phyloP scores from a whole-genome alignment of 1,284 basidiomycete genomes.

The Heterobasidion irregulare region DNA sequence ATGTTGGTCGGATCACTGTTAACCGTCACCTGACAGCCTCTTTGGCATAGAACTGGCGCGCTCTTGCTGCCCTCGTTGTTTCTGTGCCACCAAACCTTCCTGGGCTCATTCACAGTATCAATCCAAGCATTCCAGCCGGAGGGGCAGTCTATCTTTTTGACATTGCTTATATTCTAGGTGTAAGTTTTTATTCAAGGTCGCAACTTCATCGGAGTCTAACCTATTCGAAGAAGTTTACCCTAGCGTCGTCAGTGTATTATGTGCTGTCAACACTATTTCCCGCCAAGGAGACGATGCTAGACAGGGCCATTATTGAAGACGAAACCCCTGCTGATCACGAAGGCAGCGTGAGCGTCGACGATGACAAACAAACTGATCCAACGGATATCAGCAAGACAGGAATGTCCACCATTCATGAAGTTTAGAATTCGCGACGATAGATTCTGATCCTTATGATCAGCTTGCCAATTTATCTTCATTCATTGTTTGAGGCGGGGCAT shows the following conservation, averaged over 20 bases:
- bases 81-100: conserved; percentile 62
- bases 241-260: conserved; percentile 38
- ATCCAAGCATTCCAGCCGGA: conserved; percentile 45
- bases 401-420: not conserved
- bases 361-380: not conserved
- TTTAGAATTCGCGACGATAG: not conserved
- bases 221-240: conserved; percentile 26
- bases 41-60: conserved; percentile 59
- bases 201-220: too few relatives aligned
- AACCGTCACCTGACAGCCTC: not conserved
- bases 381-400: not conserved
- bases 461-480: too few relatives aligned
- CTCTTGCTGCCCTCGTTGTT: conserved; percentile 50
- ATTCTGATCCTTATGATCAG: too few relatives aligned
- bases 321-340: conserved; percentile 4
- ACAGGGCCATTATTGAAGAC: conserved; percentile 29
- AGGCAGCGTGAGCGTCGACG: not conserved
- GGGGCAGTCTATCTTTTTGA: conserved; percentile 47
- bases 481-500: too few relatives aligned
- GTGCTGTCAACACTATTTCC: conserved; percentile 46
- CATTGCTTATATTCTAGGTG: conserved; percentile 66
- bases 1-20: conserved; percentile 2
- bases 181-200: conserved; percentile 23
- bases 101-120: conserved; percentile 61
- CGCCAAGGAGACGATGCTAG: conserved; percentile 48